phyloP scores from a whole-genome alignment of 75 land plant species.

The Pinus taeda region DNA sequence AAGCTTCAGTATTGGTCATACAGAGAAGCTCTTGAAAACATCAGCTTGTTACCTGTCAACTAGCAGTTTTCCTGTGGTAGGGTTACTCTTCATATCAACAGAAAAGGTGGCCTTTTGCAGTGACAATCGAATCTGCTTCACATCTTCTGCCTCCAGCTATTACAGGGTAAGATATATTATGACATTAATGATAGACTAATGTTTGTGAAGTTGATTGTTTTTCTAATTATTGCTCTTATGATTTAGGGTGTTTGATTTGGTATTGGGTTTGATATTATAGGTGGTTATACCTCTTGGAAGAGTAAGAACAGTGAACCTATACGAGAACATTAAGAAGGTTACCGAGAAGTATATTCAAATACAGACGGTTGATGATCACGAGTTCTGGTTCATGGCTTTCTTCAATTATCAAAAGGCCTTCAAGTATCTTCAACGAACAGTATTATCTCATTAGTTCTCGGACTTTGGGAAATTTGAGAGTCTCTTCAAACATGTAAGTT shows the following conservation, averaged over 20 bases:
- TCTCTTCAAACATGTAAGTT: too few species aligned
- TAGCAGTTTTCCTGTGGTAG: slow-evolving; percentile 59
- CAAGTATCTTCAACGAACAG: slow-evolving; percentile 25
- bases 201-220: not conserved
- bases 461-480: not conserved
- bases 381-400: slow-evolving; percentile 71
- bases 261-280: slow-evolving; percentile 15
- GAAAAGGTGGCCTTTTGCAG: slow-evolving; percentile 61
- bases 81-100: slow-evolving; percentile 61
- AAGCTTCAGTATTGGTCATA: slow-evolving; percentile 25
- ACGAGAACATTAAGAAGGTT: slow-evolving; percentile 36
- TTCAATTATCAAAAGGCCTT: slow-evolving; percentile 50
- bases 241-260: too few species aligned
- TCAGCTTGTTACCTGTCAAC: slow-evolving; percentile 67
- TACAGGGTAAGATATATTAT: slow-evolving; percentile 41
- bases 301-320: slow-evolving; percentile 23
- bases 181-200: not conserved
- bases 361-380: slow-evolving; percentile 41
- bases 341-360: slow-evolving; percentile 52
- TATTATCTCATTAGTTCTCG: not conserved
- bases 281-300: slow-evolving; percentile 47
- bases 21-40: slow-evolving; percentile 51
- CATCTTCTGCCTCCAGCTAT: slow-evolving; percentile 20
- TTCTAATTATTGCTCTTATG: not conserved
- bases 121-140: slow-evolving; percentile 36